Conservation (phyloP, 1,284 basidiomycete genomes). For the Ceratobasidium sp. region DNA sequence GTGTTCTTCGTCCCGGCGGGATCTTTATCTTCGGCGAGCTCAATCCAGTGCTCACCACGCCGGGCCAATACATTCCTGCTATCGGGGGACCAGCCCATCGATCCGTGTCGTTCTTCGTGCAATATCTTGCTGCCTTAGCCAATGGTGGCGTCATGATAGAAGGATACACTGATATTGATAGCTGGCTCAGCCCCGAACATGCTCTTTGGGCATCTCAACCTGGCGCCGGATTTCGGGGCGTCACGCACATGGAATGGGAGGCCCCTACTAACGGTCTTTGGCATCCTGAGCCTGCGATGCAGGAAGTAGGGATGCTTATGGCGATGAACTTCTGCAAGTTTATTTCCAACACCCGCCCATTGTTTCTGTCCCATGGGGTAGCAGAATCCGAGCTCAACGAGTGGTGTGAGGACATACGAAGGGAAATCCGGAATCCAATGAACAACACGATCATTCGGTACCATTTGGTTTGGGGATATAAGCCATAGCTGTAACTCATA, state of each 20-base stretch:
- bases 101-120: background rate
- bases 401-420: conserved; percentile 7
- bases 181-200: conserved; percentile 5
- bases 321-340: conserved; percentile 35
- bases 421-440: conserved; percentile 27
- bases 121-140: background rate
- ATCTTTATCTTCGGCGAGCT: conserved; percentile 45
- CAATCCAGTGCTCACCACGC: conserved; percentile 23
- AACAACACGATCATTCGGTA: conserved; percentile 25
- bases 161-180: conserved; percentile 8
- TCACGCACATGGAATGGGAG: conserved; percentile 6
- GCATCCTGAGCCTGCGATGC: conserved; percentile 23
- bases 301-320: conserved; percentile 31
- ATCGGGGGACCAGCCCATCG: background rate
- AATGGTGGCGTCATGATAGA: conserved; percentile 16
- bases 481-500: background rate
- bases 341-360: conserved; percentile 6
- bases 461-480: conserved; percentile 9
- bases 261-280: conserved; percentile 16
- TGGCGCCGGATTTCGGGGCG: background rate
- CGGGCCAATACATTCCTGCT: background rate
- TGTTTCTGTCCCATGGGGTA: conserved; percentile 13
- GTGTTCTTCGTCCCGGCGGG: conserved; percentile 42
- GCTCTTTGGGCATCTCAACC: background rate
- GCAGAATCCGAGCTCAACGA: conserved; percentile 8